These are phyloP conservation scores for Trypanosoma lewisi DNA, from an alignment of 208 protist genomes.

Conservation along the genomic window DNA sequence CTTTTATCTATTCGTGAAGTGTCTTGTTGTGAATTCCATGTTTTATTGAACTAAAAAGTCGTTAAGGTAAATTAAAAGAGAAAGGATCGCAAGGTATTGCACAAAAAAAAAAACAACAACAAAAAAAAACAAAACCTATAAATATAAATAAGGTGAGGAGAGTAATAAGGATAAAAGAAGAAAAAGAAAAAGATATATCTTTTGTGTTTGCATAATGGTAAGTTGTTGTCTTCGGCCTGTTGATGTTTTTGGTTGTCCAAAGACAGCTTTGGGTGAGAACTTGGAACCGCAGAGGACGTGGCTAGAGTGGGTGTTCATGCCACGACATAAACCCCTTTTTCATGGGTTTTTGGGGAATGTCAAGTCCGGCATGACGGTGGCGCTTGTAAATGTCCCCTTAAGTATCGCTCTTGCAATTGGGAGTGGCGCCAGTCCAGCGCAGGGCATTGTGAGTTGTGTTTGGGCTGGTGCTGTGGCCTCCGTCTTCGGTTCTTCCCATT, in stretches of 20 bases:
- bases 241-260: slow-evolving; percentile 32
- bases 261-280: slow-evolving; percentile 26
- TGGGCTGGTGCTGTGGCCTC: slow-evolving; percentile 25
- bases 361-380: slow-evolving; percentile 24
- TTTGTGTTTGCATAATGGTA: slow-evolving; percentile 12
- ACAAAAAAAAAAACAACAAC: neutral
- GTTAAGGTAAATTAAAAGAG: too few relatives aligned
- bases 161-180: too few relatives aligned
- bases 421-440: slow-evolving; percentile 27
- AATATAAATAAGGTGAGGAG: too few relatives aligned
- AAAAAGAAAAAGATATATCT: neutral
- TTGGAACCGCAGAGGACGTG: slow-evolving; percentile 27
- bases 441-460: slow-evolving; percentile 33
- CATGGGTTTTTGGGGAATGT: slow-evolving; percentile 21
- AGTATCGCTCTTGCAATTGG: slow-evolving; percentile 36
- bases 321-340: slow-evolving; percentile 30
- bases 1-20: too few relatives aligned
- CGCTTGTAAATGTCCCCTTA: slow-evolving; percentile 31
- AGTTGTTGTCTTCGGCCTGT: slow-evolving; percentile 13
- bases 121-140: neutral
- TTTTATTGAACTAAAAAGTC: too few relatives aligned
- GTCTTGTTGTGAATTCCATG: too few relatives aligned
- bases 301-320: slow-evolving; percentile 32
- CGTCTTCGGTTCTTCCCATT: slow-evolving; percentile 29
- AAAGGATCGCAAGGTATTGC: neutral